Percentiles rank a stretch among this genome's conserved stretches.
These are phyloP conservation scores for Scheffersomyces titani DNA, from an alignment of 1,139 yeast species.

Conservation along the genomic window DNA sequence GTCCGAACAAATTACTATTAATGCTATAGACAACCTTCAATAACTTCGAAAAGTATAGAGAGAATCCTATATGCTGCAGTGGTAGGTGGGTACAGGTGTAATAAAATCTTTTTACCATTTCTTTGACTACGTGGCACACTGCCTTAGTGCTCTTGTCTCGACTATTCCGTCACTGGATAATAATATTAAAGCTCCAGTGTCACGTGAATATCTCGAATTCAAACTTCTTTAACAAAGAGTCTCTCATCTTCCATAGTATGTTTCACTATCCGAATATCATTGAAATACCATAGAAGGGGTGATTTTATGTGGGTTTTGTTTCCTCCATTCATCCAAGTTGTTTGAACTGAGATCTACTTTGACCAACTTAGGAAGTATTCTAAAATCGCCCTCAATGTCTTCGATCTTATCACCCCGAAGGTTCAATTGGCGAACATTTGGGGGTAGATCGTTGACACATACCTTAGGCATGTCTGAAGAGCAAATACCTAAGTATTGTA, in stretches of 20 bases:
- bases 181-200: neutral
- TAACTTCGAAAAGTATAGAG: neutral
- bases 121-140: neutral
- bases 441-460: neutral
- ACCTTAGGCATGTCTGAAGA: neutral
- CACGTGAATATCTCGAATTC: neutral
- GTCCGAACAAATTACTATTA: neutral
- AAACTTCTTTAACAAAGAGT: neutral
- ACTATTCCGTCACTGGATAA: neutral
- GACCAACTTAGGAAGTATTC: neutral
- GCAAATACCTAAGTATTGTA: neutral
- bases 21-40: no score
- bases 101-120: neutral
- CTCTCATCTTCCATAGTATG: neutral
- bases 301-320: neutral
- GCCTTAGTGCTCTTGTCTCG: neutral
- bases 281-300: neutral
- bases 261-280: neutral
- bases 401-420: neutral
- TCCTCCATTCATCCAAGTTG: neutral
- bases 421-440: neutral
- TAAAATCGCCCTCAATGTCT: neutral
- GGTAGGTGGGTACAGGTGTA: no score
- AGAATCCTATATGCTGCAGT: neutral
- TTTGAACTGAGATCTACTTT: neutral